Percentiles rank a stretch among this genome's conserved stretches.
phyloP scores from a whole-genome alignment of 1,139 yeast species.

The Meyerozyma athensensis region DNA sequence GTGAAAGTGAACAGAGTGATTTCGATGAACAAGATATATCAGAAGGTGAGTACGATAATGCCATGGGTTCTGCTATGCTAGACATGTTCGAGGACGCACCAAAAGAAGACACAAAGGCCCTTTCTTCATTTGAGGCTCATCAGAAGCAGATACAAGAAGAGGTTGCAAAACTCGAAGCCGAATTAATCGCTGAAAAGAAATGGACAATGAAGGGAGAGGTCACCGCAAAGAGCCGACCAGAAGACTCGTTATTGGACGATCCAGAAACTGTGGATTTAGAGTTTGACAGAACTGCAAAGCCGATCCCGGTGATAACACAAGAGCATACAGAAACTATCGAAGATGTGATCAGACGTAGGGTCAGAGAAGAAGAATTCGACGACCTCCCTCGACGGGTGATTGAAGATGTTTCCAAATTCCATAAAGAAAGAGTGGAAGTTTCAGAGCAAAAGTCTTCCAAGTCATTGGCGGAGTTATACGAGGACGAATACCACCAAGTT shows the following conservation, averaged over 20 bases:
- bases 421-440: conserved; percentile 52
- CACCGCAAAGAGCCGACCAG: conserved; percentile 72
- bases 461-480: conserved; percentile 89
- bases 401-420: conserved; percentile 59
- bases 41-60: conserved; percentile 48
- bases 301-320: conserved; percentile 86
- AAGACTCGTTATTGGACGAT: conserved; percentile 62
- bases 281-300: conserved; percentile 44
- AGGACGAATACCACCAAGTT: conserved; percentile 65
- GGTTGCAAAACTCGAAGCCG: conserved; percentile 75
- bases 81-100: conserved; percentile 54
- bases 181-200: conserved; percentile 82
- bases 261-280: conserved; percentile 33
- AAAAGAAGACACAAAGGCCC: conserved; percentile 24
- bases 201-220: conserved; percentile 97
- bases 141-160: conserved; percentile 73
- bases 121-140: conserved; percentile 82
- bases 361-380: conserved; percentile 71
- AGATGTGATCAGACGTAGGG: conserved; percentile 80
- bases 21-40: conserved; percentile 33
- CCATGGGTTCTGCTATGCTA: conserved; percentile 51
- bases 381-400: conserved; percentile 74
- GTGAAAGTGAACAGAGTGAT: conserved; percentile 24
- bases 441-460: conserved; percentile 82
- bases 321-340: conserved; percentile 84